Evolutionary conservation across 768 basidiomycete genomes (phyloP), one percentile per base, ranked within the genome.

Genomic region (Strobilomyces echinocephalus): DNA sequence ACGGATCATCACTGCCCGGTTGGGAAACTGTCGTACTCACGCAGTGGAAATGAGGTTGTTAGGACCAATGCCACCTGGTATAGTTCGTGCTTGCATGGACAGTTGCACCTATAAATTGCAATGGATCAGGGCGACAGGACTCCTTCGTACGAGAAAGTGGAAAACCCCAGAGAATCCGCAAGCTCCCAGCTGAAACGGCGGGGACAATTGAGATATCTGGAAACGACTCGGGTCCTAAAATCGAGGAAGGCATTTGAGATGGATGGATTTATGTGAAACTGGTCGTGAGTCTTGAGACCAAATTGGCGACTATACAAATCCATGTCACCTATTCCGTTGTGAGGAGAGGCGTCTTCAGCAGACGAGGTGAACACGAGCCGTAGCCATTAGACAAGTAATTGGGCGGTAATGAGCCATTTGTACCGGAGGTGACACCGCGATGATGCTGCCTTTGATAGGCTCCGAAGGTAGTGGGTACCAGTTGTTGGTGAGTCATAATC

Each of bases 11-110:
- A 46, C 33, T 44, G 20, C n/a, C 33, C 35, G 10, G 45, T 14
- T 18, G 20, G 39, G 21, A 26, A 50, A n/a, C n/a, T n/a, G n/a
- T n/a, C n/a, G n/a, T n/a, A 60, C 77, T 56, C 63, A 85, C 81
- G 85, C 85, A 24, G 84, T 73, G 16, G 82, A 74, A 41, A 85
- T 73, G 34, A 87, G 69, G 65, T 88, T 86, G 58, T 87, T 85
- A 8, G 78, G 76, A 63, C 87, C 85, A 20, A 79, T 58, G 0
- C 60, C 54, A 35, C 66, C 69, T n/a, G 47, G 86, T 72, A 54
- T 76, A 74, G 21, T 28, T 28, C n/a, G n/a, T n/a, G n/a, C n/a
- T 28, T 8, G 28, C 4, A 28, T 28, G 28, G 28, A 28, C n/a
- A n/a, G n/a, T n/a, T n/a, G n/a, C n/a, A n/a, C n/a, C n/a, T n/a